Evolutionary conservation across 495 filamentous ascomycete species (phyloP).

Genomic region (Xylaria sp.): DNA sequence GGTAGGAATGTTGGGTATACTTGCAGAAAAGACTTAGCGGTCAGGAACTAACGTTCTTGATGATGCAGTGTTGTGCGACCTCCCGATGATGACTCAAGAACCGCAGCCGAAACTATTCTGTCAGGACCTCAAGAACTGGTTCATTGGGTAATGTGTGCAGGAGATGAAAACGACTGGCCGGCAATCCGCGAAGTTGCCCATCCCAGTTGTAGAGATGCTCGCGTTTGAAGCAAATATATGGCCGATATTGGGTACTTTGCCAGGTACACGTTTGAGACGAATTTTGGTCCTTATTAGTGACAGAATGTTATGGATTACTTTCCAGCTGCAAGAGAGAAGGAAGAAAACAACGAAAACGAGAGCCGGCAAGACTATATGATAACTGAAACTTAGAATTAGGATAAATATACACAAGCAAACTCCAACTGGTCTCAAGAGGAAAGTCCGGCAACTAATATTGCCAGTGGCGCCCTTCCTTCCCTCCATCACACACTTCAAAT

Average conservation of each 20-base stretch:
- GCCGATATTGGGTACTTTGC: conserved; percentile 14
- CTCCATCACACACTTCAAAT: conserved; percentile 16
- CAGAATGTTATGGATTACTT: conserved; percentile 8
- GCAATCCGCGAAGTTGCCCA: conserved; percentile 14
- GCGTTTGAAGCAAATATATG: conserved; percentile 22
- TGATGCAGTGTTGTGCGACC: conserved; percentile 43
- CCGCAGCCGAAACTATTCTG: conserved; percentile 34
- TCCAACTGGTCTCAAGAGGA: conserved; percentile 15
- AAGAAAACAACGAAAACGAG: background rate
- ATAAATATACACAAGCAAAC: conserved; percentile 6
- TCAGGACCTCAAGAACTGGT: conserved; percentile 22
- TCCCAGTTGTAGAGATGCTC: background rate
- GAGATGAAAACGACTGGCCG: conserved; percentile 16
- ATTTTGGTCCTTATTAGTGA: background rate
- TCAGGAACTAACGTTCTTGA: conserved; percentile 42
- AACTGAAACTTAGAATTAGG: background rate
- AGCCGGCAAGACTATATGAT: background rate
- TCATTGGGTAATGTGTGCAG: conserved; percentile 5
- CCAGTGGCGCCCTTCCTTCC: conserved; percentile 26
- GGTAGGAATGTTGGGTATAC: conserved; percentile 39
- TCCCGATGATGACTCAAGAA: conserved; percentile 44
- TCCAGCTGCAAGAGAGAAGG: background rate
- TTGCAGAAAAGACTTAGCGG: conserved; percentile 43
- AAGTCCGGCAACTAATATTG: conserved; percentile 32
- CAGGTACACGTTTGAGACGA: conserved; percentile 5